Percentiles rank a stretch among this genome's conserved stretches.
phyloP scores from a whole-genome alignment of 306 rosid genomes.

The Medicago truncatula region MtrunA17r5.0-ANR NC_053045.1:30741001-30741500 shows the following conservation, averaged over 20 bases:
- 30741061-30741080: slow-evolving; percentile 14
- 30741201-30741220: slow-evolving; percentile 24
- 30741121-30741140: background rate
- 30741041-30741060: no score
- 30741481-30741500: slow-evolving; percentile 48
- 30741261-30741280: slow-evolving; percentile 44
- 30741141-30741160: slow-evolving; percentile 1
- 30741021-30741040: no score
- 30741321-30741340: slow-evolving; percentile 96
- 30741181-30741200: slow-evolving; percentile 33
- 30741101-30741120: slow-evolving; percentile 6
- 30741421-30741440: slow-evolving; percentile 83
- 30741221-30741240: slow-evolving; percentile 21
- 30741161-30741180: slow-evolving; percentile 14
- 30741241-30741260: slow-evolving; percentile 25
- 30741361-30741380: slow-evolving; percentile 84
- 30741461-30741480: slow-evolving; percentile 97
- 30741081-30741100: slow-evolving; percentile 17
- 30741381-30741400: slow-evolving; percentile 98
- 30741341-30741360: slow-evolving; percentile 98
- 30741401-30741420: slow-evolving; percentile 92
- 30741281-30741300: slow-evolving; percentile 95
- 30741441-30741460: slow-evolving; percentile 70
- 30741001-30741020: no score
- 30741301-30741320: slow-evolving; percentile 96